Conservation (phyloP, 1,139 yeast species). For the Kodamaea suecica region DNA sequence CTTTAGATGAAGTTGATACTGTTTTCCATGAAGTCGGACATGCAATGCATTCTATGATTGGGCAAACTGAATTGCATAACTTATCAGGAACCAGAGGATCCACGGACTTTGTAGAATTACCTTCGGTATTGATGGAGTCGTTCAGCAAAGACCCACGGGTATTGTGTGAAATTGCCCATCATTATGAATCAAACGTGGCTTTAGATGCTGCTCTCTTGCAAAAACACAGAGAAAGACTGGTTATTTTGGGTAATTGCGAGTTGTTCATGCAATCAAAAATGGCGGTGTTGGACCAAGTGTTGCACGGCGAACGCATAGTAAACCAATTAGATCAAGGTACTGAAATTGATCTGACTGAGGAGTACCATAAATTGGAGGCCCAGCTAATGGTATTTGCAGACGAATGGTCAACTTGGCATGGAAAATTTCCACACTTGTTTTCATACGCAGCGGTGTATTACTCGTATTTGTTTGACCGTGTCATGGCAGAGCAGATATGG, state of each 20-base stretch:
- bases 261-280: constrained; percentile 83
- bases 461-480: constrained; percentile 87
- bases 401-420: constrained; percentile 80
- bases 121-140: constrained; percentile 92
- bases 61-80: constrained; percentile 84
- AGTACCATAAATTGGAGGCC: constrained; percentile 66
- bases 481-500: constrained; percentile 89
- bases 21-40: constrained; percentile 99
- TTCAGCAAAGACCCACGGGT: constrained; percentile 84
- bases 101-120: constrained; percentile 94
- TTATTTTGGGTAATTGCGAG: constrained; percentile 65
- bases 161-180: constrained; percentile 67
- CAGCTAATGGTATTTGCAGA: constrained; percentile 58
- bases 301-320: constrained; percentile 53
- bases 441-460: constrained; percentile 95
- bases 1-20: constrained; percentile 83
- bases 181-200: constrained; percentile 65
- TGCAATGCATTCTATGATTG: constrained; percentile 97
- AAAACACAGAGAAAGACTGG: constrained; percentile 51
- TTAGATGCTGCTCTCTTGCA: constrained; percentile 51
- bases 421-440: constrained; percentile 87
- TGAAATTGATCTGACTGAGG: constrained; percentile 47
- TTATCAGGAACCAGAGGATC: constrained; percentile 94
- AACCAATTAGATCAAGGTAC: constrained; percentile 19
- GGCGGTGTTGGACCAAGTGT: constrained; percentile 81